These are phyloP conservation scores for Euryodendron excelsum DNA, from an alignment of 148 eudicot species.

Conservation along the genomic window DNA sequence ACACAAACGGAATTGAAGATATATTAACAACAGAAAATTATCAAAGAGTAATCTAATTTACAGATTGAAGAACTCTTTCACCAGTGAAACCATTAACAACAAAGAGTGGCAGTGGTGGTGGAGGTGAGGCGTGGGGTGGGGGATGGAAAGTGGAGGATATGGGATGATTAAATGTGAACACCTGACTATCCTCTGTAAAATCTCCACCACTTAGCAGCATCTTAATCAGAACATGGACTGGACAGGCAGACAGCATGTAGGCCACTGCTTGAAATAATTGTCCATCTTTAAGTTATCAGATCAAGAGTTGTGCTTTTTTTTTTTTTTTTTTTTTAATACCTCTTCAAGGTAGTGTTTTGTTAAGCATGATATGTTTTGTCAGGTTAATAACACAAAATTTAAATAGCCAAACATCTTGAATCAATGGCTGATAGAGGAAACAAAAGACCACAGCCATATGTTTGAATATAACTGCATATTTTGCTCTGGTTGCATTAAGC, in stretches of 20 bases:
- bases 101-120: not conserved
- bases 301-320: not conserved
- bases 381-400: not conserved
- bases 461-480: not conserved
- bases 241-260: not conserved
- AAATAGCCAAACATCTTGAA: not conserved
- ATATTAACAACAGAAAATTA: not conserved
- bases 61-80: not conserved
- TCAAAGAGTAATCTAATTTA: not conserved
- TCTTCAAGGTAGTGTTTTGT: not conserved
- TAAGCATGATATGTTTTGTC: not conserved
- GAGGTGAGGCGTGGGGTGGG: no score
- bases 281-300: not conserved
- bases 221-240: not conserved
- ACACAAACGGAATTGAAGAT: not conserved
- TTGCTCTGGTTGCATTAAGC: not conserved
- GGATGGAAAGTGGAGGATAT: not conserved
- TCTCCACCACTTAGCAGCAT: not conserved
- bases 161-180: not conserved
- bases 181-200: not conserved
- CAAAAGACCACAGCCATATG: not conserved
- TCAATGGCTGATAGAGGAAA: not conserved
- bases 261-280: constrained; percentile 9
- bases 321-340: not conserved
- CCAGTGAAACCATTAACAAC: not conserved